These are phyloP conservation scores for Xylaria sp. DNA, from an alignment of 2,329 filamentous ascomycete species.

Conservation along the genomic window DNA sequence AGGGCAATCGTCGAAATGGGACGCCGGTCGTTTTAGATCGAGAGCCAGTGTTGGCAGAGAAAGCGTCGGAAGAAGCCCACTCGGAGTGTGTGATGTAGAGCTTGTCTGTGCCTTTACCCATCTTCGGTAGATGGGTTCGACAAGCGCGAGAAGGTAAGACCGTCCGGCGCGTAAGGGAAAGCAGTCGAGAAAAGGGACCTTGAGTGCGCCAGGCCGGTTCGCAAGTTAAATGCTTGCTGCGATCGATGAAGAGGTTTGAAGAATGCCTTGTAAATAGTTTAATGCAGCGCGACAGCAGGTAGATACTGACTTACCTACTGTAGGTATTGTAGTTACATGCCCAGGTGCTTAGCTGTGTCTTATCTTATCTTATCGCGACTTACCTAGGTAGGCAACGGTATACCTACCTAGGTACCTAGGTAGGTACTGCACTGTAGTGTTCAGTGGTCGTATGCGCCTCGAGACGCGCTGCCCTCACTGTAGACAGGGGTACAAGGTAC, in stretches of 20 bases:
- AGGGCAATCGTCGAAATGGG: conserved; percentile 86
- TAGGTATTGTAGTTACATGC: not conserved
- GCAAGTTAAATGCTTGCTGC: not conserved
- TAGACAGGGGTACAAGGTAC: not conserved
- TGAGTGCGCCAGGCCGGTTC: not conserved
- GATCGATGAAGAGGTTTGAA: not conserved
- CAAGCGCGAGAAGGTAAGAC: not conserved
- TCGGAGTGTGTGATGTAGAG: conserved; percentile 91
- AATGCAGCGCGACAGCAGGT: no score
- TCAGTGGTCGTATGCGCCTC: not conserved
- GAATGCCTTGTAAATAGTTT: no score
- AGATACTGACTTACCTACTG: not conserved
- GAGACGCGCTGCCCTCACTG: not conserved
- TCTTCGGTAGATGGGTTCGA: conserved; percentile 29
- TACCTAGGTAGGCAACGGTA: no score
- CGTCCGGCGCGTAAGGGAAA: not conserved
- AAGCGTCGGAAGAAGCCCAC: conserved; percentile 91
- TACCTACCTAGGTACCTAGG: no score
- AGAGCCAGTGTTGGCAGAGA: conserved; percentile 76
- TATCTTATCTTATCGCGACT: not conserved
- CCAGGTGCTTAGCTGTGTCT: not conserved
- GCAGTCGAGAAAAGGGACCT: not conserved
- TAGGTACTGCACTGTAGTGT: not conserved
- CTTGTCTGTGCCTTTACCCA: conserved; percentile 63
- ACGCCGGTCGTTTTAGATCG: conserved; percentile 61